Evolutionary conservation across 805 yeast genomes (phyloP).

Genomic region (Pichia kluyveri): DNA sequence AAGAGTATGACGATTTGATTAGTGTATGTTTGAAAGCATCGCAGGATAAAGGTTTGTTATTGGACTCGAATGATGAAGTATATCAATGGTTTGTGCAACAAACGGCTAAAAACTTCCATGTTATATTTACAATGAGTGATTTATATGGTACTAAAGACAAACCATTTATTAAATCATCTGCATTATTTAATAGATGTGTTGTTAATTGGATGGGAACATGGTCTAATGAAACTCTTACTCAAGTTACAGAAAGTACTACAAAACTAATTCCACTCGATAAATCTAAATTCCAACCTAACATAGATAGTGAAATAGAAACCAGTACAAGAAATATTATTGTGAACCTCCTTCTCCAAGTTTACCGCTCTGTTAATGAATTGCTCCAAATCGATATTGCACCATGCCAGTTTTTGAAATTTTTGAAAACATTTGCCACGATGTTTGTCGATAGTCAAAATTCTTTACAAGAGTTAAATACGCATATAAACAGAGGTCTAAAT

Average conservation of each 20-base stretch:
- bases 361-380: conserved; percentile 19
- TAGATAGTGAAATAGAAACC: conserved; percentile 5
- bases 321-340: conserved; percentile 31
- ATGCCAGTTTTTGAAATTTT: conserved; percentile 43
- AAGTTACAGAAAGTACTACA: conserved; percentile 34
- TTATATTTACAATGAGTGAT: conserved; percentile 66
- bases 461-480: conserved; percentile 61
- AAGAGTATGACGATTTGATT: conserved; percentile 49
- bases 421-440: conserved; percentile 34
- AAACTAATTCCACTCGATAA: conserved; percentile 42
- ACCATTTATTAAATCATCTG: conserved; percentile 68
- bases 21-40: conserved; percentile 47
- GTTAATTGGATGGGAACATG: conserved; percentile 86
- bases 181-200: conserved; percentile 83
- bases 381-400: conserved; percentile 30
- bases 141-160: conserved; percentile 30
- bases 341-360: conserved; percentile 38
- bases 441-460: conserved; percentile 36
- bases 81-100: conserved; percentile 67
- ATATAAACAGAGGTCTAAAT: conserved; percentile 64
- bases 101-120: conserved; percentile 67
- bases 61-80: conserved; percentile 63
- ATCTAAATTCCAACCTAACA: conserved; percentile 32
- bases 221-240: conserved; percentile 41
- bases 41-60: conserved; percentile 46